phyloP scores from a whole-genome alignment of 148 eudicot species.

The Fallopia convolvulus region DNA sequence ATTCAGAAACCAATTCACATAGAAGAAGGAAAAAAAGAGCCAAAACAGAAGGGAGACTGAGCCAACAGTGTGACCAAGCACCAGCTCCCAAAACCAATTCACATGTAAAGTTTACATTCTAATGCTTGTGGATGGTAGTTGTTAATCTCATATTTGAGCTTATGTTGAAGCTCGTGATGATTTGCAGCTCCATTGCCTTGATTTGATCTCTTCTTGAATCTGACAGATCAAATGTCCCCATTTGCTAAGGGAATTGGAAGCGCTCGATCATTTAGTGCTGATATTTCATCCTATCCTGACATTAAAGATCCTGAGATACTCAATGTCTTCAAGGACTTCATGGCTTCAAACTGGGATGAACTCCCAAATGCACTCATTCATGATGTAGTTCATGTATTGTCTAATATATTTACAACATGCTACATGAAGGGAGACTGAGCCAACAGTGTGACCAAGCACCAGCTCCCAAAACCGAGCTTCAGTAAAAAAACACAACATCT shows the following conservation, averaged over 20 bases:
- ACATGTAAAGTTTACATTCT: neutral
- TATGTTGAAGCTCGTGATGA: no score
- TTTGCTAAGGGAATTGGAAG: constrained; percentile 42
- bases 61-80: no score
- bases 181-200: no score
- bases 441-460: no score
- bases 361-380: constrained; percentile 45
- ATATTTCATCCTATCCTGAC: constrained; percentile 48
- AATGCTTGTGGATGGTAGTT: neutral
- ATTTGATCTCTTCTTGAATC: neutral
- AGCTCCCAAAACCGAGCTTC: no score
- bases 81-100: no score
- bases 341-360: constrained; percentile 85
- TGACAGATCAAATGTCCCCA: constrained; percentile 39
- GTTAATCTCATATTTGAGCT: neutral
- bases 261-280: constrained; percentile 55
- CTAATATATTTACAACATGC: no score
- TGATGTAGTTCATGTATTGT: constrained; percentile 54
- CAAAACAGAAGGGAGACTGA: no score
- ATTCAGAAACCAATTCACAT: no score
- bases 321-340: constrained; percentile 58
- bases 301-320: constrained; percentile 63
- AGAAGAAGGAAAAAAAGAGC: no score
- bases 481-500: no score
- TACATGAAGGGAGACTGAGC: no score